Base-by-base conservation (phyloP, 2,329 filamentous ascomycete genomes). In the Aspergillus clavatus region DNA sequence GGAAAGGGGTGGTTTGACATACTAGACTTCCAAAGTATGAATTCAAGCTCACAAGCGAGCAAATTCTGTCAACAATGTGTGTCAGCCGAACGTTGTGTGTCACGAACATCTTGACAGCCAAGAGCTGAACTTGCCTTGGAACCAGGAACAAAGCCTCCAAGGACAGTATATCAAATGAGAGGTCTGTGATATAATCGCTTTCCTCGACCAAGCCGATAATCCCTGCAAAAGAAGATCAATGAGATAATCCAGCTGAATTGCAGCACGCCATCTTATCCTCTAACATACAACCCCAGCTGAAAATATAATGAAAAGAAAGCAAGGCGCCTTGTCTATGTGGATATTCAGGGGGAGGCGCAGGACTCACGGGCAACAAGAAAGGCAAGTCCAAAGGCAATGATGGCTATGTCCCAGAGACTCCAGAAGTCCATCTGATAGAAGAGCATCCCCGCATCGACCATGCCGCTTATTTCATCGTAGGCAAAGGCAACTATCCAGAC, bases 81-180 rank as follows among this genome's bases (percentile, higher is more conserved):
- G 52, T 59, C 48, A 65, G 55, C 18, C 31, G 7, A n/a, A 35
- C 31, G 31, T 35, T 21, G 31, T 7, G 7, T 11, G 16, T 16
- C 5, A 16, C 16, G 51, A 48, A 43, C 12, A 37, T 36, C 36
- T 22, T 33, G 18, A 24, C 39, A 22, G 31, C 24, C n/a, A 41
- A 27, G 19, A 45, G 18, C 19, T 42, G 19, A 37, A 29, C 64
- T 55, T 58, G 75, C 72, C 81, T 75, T 33, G 90, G 90, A 16
- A 95, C 86, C 67, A 96, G 83, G 64, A 96, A 91, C 7, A 96
- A 76, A 0, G 89, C 90, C 66, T 95, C 88, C 11, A 96, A 74
- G 0, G 89, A 85, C 18, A 96, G 73, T n/a, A 96, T 83, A 60
- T 96, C 88, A 63, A 95, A 96, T 1, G 89, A 84, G 3, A 84